These are phyloP conservation scores for Hypoxylon rubiginosum DNA, from an alignment of 2,329 filamentous ascomycete genomes.

Conservation along the genomic window DNA sequence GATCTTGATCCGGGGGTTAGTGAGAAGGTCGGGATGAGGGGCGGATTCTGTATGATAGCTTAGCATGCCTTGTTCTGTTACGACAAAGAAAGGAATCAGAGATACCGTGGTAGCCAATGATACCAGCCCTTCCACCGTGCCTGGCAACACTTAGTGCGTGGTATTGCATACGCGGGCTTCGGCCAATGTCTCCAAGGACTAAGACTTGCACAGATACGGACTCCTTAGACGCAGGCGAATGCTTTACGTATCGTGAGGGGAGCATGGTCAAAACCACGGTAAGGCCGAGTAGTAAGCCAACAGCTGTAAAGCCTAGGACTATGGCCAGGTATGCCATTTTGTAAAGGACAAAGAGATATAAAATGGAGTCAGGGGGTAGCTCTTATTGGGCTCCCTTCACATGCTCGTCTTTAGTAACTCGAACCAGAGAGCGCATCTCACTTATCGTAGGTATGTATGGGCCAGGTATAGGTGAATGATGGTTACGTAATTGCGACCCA, in stretches of 20 bases:
- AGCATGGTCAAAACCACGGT: constrained; percentile 51
- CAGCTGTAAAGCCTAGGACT: constrained; percentile 44
- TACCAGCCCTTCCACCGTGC: constrained; percentile 81
- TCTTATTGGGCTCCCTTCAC: not conserved
- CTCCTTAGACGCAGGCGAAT: constrained; percentile 49
- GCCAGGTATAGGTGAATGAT: not conserved
- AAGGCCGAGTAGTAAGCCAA: constrained; percentile 50
- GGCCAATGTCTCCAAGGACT: constrained; percentile 93
- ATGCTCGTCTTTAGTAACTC: not conserved
- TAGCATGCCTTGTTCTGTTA: constrained; percentile 20
- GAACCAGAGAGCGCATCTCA: constrained; percentile 2
- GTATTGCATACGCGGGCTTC: constrained; percentile 98
- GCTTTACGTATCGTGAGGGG: constrained; percentile 55
- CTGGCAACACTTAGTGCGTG: constrained; percentile 93
- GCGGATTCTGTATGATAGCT: constrained; percentile 73
- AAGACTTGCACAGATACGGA: constrained; percentile 77
- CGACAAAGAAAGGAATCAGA: not conserved
- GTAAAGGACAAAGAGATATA: not conserved
- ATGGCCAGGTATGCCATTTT: constrained; percentile 47
- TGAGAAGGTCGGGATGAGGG: constrained; percentile 80
- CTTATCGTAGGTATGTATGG: not conserved
- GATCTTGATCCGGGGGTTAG: constrained; percentile 77
- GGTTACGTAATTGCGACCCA: constrained; percentile 17
- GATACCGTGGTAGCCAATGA: constrained; percentile 89
- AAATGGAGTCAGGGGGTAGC: not conserved